Evolutionary conservation across 768 basidiomycete species (phyloP), one percentile per base, ranked within the genome.

Genomic region (Boletus rubropictus): DNA sequence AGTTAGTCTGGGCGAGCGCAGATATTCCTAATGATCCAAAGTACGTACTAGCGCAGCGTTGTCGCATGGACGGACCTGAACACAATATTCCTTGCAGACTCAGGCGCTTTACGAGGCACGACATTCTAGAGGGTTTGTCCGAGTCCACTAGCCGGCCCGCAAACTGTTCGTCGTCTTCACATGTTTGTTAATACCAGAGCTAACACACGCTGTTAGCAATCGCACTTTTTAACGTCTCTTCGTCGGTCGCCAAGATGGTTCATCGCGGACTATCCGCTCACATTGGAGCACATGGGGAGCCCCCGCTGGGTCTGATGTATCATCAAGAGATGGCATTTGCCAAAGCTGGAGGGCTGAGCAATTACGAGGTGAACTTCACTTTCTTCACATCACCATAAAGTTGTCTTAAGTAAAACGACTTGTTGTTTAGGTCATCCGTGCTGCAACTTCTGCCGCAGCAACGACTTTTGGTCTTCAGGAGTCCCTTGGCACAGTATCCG

Each of bases 231-330:
- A 88, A 88, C 54, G 82, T 81, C 4, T 86, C 85, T 6, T 67
- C 65, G 10, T 84, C 84, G 3, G 73, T 81, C 9, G 80, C 83
- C 0, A 78, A 80, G 57, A 82, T 88, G 82, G 79, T 86, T 17
- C 64, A 73, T 24, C 76, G 72, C 46, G 85, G 84, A 11, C 62
- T 86, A 14, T 68, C 72, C 21, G 72, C 80, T 3, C 79, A 84
- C 54, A 81, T 88, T 48, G 86, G 85, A 20, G 84, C 84, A 0
- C 86, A 88, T 56, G 86, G 86, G 15, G 81, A 86, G 60, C 75
- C 78, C 3, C 85, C 86, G 0, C 62, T 85, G 10, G 86, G 86
- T 1, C 58, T 82, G n/a, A 84, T 84, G 67, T 89, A 87, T 54
- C 86, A 88, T 49, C 77, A 79, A 17, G 86, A 88, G 56, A 83